Base-by-base conservation (phyloP, 495 filamentous ascomycete genomes). In the Aspergillus sclerotioniger region DNA sequence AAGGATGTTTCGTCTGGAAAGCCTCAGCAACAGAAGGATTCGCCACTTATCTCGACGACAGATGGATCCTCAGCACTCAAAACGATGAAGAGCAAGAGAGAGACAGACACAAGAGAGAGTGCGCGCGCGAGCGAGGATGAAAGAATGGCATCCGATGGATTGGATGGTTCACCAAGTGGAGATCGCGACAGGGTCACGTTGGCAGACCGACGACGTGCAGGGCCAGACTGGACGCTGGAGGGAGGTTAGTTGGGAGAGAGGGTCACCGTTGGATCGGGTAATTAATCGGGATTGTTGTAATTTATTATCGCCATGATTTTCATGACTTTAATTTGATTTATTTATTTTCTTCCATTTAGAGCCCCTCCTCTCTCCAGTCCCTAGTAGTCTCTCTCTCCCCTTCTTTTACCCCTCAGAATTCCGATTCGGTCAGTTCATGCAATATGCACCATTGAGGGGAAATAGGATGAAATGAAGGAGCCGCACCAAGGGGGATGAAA, bases 191-290 rank as follows among this genome's bases (percentile, higher is more conserved):
- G 53, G 61, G 57, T 63, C 61, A 54, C 57, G 57, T 63, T 63
- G 57, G 57, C 53, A 50, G 57, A 54, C 48, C 17, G 43, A 39
- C 50, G 54, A 55, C 35, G 56, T 25, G 51, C 21, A 58, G 21
- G 50, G 48, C 21, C 37, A 54, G 51, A 43, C 39, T 39, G 15
- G 32, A 41, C 31, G 51, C n/a, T 8, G 47, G 47, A 8, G 8
- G 47, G 19, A 21, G 47, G 15, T 21, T 12, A 50, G 47, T 10
- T 32, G 28, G 31, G 47, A 28, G 48, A 41, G 51, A 35, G 37
- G 50, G 33, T 37, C 57, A 55, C 61, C 63, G 64, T 64, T 67
- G 59, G 56, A 67, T 65, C 64, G 64, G 68, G 62, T 69, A 70
- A 66, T 70, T 65, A 62, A 54, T 53, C 32, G 43, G 47, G 39